Percentiles rank a stretch among this genome's conserved stretches.
Conservation (phyloP, 2,329 filamentous ascomycete species). For the Blastomyces emzantsi region DNA sequence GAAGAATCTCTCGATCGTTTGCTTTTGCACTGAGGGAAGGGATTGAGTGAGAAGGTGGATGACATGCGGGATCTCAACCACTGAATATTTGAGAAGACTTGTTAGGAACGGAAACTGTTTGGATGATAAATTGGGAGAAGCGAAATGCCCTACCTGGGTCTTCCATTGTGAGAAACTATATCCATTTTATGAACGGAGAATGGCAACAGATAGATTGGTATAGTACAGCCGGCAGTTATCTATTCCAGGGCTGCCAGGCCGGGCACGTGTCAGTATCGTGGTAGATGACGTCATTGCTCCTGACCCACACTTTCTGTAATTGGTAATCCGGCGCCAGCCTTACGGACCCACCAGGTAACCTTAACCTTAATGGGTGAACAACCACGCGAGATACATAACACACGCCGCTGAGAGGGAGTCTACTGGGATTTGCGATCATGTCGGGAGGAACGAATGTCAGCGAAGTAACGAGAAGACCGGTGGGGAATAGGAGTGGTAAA, state of each 20-base stretch:
- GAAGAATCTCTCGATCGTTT: constrained; percentile 63
- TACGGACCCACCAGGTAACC: too few relatives aligned
- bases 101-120: constrained; percentile 25
- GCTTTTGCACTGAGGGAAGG: constrained; percentile 54
- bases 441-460: too few relatives aligned
- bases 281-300: constrained; percentile 8
- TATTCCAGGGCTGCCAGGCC: too few relatives aligned
- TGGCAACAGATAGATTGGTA: not conserved
- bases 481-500: too few relatives aligned
- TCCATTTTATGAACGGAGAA: not conserved
- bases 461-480: too few relatives aligned
- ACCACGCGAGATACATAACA: too few relatives aligned
- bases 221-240: too few relatives aligned
- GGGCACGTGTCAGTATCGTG: too few relatives aligned
- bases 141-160: constrained; percentile 18
- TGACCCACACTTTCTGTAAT: not conserved
- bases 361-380: too few relatives aligned
- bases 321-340: too few relatives aligned
- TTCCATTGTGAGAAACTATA: constrained; percentile 12
- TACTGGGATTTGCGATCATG: too few relatives aligned
- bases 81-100: constrained; percentile 24
- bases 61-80: constrained; percentile 54
- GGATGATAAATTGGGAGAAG: not conserved
- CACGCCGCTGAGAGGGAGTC: too few relatives aligned
- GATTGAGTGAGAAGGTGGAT: constrained; percentile 62